Evolutionary conservation across 306 rosid species (phyloP).

Genomic region (Glycyrrhiza uralensis): DNA sequence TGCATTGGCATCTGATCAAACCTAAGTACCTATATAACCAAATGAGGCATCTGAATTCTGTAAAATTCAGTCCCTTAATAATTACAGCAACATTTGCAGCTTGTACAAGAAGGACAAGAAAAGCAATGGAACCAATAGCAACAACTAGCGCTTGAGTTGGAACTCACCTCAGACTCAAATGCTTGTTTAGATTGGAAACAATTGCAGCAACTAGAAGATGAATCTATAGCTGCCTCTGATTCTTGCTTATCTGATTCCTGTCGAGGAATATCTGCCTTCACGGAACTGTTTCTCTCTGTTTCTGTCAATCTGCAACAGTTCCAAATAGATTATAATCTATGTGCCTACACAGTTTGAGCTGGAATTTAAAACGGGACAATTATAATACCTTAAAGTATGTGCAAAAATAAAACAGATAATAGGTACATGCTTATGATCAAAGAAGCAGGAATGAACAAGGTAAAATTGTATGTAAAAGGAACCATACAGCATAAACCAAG

Average conservation of each 20-base stretch:
- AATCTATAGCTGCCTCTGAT: conserved; percentile 1
- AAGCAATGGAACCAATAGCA: conserved; percentile 28
- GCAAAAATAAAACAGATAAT: neutral
- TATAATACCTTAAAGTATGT: neutral
- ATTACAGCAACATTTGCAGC: conserved; percentile 26
- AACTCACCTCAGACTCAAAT: conserved; percentile 7
- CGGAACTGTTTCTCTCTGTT: conserved; percentile 6
- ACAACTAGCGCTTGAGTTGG: neutral
- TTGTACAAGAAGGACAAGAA: conserved; percentile 28
- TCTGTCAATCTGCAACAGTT: conserved; percentile 48
- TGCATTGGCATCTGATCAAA: conserved; percentile 23
- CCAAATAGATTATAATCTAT: conserved; percentile 21
- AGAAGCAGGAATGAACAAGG: neutral
- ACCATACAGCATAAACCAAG: conserved; percentile 8
- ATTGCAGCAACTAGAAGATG: conserved; percentile 6
- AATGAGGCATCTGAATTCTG: conserved; percentile 16
- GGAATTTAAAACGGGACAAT: neutral
- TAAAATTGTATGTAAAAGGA: neutral
- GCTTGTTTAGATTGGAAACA: conserved; percentile 28
- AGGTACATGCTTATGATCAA: neutral
- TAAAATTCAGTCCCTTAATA: conserved; percentile 32
- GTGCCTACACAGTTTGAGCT: neutral
- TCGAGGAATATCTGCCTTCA: conserved; percentile 19
- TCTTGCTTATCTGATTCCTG: conserved; percentile 4
- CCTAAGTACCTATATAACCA: conserved; percentile 22